Base-by-base conservation (phyloP, 2,329 filamentous ascomycete species). In the Trichoderma hamatum region DNA sequence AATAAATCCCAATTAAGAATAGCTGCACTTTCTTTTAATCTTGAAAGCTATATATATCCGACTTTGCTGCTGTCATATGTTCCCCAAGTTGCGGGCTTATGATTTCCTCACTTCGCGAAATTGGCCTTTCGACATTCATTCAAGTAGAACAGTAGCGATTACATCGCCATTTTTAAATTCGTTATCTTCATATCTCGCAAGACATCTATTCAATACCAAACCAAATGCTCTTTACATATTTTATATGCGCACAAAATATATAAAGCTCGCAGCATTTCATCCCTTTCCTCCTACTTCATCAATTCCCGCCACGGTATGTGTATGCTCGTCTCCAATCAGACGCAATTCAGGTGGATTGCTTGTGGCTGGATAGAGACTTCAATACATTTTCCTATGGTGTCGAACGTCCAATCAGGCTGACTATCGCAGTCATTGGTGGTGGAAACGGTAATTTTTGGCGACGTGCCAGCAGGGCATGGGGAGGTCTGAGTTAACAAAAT, bases 381-480 rank as follows among this genome's bases (percentile, higher is more conserved):
- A n/a, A 64, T 21, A 13, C 61, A 64, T 21, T 55, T 21, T 34
- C 51, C 49, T 3, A 51, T 24, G 24, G 61, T 32, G 7, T 16
- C 19, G 14, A 64, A 64, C 3, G 49, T 64, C 61, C 61, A 64
- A 10, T 55, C 34, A 16, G 49, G 49, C 34, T 54, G 11, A 43
- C 21, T 34, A 39, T 36, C 19, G 49, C 61, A 64, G 61, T 55
- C 24, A 19, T 64, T 55, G 14, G 49, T 54, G 6, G 14, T 30
- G 49, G 61, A 55, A 30, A 55, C 24, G 14, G 61, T 64, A 43
- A 64, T 14, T 14, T 49, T 13, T 32, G 52, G 26, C 26, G 39
- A 58, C 2, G 63, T 66, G 19, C 63, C 63, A 3, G 3, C 63
- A 36, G 63, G 63, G 39, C 63, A 66, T n/a, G 63, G 63, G 52